These are phyloP conservation scores for Ploettnerulaceae sp. DNA, from an alignment of 2,329 filamentous ascomycete genomes.

Conservation along the genomic window DNA sequence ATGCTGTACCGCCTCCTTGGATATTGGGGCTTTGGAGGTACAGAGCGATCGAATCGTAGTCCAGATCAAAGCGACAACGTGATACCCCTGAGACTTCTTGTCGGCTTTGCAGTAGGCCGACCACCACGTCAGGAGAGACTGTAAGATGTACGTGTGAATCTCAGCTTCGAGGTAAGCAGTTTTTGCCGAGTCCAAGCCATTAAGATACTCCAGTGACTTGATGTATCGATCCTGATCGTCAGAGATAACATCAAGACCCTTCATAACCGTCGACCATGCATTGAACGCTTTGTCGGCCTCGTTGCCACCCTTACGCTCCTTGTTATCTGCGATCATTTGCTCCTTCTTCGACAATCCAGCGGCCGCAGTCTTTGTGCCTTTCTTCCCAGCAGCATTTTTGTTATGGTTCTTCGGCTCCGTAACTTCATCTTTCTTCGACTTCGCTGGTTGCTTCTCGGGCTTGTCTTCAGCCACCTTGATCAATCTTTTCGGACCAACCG, in stretches of 20 bases:
- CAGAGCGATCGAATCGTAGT: constrained; percentile 38
- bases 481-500: constrained; percentile 38
- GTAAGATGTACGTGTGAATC: constrained; percentile 43
- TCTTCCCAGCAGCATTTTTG: constrained; percentile 23
- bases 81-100: constrained; percentile 34
- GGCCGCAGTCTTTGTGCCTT: constrained; percentile 37
- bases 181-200: constrained; percentile 29
- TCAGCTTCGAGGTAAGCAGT: constrained; percentile 32
- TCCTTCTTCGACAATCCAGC: constrained; percentile 36
- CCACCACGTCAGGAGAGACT: constrained; percentile 46
- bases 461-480: constrained; percentile 29
- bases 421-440: constrained; percentile 26
- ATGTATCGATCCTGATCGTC: constrained; percentile 32
- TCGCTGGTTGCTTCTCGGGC: constrained; percentile 18
- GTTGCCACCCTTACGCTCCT: constrained; percentile 28
- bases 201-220: constrained; percentile 29
- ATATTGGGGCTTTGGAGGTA: constrained; percentile 36
- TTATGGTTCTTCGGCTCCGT: constrained; percentile 11
- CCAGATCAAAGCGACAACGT: constrained; percentile 45
- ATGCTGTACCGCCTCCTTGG: constrained; percentile 38
- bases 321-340: constrained; percentile 33
- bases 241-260: constrained; percentile 26
- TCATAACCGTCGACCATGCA: constrained; percentile 31
- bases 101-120: constrained; percentile 36
- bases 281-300: constrained; percentile 32